Conservation (phyloP, 257 asterid genomes). For the Nicotiana tomentosiformis region DNA sequence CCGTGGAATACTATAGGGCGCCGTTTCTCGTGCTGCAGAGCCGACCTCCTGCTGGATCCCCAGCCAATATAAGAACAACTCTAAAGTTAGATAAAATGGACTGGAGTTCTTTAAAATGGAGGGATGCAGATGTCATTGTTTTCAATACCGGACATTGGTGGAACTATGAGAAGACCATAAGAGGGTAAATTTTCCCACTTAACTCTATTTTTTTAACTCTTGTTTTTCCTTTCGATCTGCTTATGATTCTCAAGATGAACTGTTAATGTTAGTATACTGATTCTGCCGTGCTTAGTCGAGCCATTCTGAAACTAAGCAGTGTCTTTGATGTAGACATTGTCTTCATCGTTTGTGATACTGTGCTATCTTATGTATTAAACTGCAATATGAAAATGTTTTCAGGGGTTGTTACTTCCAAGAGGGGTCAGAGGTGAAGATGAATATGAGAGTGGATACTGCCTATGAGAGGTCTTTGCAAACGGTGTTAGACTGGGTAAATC, state of each 20-base stretch:
- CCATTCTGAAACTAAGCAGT: not conserved
- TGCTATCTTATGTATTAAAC: slow-evolving; percentile 1
- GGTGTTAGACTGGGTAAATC: slow-evolving; percentile 53
- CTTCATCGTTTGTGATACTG: not conserved
- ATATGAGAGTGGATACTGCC: slow-evolving; percentile 61
- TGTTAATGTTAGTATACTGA: not conserved
- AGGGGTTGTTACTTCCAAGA: slow-evolving; percentile 98
- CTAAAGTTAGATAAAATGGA: slow-evolving; percentile 80
- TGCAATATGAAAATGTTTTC: slow-evolving; percentile 14
- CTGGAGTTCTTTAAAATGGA: slow-evolving; percentile 70
- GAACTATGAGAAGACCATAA: slow-evolving; percentile 85
- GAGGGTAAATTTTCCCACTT: slow-evolving; percentile 44
- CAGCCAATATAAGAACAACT: slow-evolving; percentile 50
- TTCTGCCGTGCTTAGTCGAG: not conserved
- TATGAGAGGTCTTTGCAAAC: slow-evolving; percentile 59
- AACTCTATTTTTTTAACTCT: not conserved
- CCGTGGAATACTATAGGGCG: slow-evolving; percentile 79
- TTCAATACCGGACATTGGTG: slow-evolving; percentile 95
- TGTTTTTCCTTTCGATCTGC: not conserved
- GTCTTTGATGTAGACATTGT: not conserved
- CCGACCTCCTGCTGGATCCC: slow-evolving; percentile 60
- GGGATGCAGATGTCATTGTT: slow-evolving; percentile 66
- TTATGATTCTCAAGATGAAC: not conserved
- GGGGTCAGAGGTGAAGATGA: slow-evolving; percentile 62
- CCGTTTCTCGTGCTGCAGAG: slow-evolving; percentile 90